phyloP scores from a whole-genome alignment of 129 eudicot genomes.

The Daucus carota region DNA sequence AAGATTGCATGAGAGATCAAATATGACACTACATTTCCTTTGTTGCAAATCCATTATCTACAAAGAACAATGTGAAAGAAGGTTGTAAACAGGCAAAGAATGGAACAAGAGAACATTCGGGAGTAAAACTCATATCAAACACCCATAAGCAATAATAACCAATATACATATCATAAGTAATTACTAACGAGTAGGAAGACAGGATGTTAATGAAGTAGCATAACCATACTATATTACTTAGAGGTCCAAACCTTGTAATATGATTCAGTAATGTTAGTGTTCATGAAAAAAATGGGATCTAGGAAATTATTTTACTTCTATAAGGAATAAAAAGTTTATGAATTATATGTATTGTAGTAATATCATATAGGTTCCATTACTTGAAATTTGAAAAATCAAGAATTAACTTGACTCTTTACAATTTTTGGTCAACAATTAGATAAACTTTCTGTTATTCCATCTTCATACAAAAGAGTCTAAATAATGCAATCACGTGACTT shows the following conservation, averaged over 20 bases:
- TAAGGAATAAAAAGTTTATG: neutral
- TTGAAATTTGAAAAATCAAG: neutral
- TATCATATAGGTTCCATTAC: neutral
- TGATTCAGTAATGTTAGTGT: neutral
- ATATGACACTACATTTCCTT: slow-evolving; percentile 79
- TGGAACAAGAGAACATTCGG: neutral
- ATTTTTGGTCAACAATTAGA: neutral
- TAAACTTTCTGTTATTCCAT: neutral
- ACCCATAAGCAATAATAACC: neutral
- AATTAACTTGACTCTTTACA: neutral
- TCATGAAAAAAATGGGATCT: neutral
- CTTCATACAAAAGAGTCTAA: neutral
- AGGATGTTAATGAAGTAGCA: neutral
- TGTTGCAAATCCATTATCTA: slow-evolving; percentile 80
- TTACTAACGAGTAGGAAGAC: neutral
- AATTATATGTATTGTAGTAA: neutral
- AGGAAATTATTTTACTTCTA: neutral
- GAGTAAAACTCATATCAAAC: neutral
- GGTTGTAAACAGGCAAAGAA: neutral
- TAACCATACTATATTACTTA: neutral
- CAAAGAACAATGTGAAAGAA: slow-evolving; percentile 8
- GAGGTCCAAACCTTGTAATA: neutral
- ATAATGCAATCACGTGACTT: neutral
- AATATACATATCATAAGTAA: neutral
- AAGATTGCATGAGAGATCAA: slow-evolving; percentile 91